Evolutionary conservation across 2,329 filamentous ascomycete genomes (phyloP).

Genomic region (Fusarium concolor): DNA sequence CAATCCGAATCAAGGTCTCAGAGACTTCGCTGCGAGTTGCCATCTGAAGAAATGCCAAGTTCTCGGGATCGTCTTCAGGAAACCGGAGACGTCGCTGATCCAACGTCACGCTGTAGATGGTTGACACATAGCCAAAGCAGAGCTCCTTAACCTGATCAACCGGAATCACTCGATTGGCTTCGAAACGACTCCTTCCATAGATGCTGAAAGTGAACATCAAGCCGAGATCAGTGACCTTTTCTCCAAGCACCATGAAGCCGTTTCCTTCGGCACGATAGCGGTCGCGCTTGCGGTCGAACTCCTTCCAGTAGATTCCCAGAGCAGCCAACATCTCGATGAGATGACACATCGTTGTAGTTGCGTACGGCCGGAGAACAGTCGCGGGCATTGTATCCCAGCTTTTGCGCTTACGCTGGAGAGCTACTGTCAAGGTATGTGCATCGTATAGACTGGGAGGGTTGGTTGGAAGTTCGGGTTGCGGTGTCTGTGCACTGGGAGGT

Average conservation of each 20-base stretch:
- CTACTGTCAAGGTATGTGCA: conserved; percentile 58
- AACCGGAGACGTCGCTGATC: conserved; percentile 56
- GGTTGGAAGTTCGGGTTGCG: conserved; percentile 34
- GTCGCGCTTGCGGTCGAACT: conserved; percentile 64
- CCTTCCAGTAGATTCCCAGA: conserved; percentile 69
- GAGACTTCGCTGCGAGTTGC: conserved; percentile 62
- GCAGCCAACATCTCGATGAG: conserved; percentile 65
- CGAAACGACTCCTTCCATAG: conserved; percentile 61
- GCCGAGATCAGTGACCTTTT: conserved; percentile 61
- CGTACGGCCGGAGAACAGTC: conserved; percentile 61
- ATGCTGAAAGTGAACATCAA: conserved; percentile 66
- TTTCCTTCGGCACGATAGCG: conserved; percentile 68
- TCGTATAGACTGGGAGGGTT: conserved; percentile 44
- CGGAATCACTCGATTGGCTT: conserved; percentile 64
- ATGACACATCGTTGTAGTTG: conserved; percentile 67
- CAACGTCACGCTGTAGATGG: conserved; percentile 59
- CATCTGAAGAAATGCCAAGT: conserved; percentile 59
- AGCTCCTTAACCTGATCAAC: conserved; percentile 65
- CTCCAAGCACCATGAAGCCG: conserved; percentile 63
- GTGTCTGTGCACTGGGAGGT: conserved; percentile 34
- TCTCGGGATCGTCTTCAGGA: conserved; percentile 56
- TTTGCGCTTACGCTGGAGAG: conserved; percentile 59
- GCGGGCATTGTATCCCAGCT: conserved; percentile 66
- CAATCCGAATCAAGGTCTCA: conserved; percentile 64
- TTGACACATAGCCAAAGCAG: conserved; percentile 67